These are phyloP conservation scores for Mortierella sp. DNA, from an alignment of 371 early-diverging fungal genomes.

Conservation along the genomic window DNA sequence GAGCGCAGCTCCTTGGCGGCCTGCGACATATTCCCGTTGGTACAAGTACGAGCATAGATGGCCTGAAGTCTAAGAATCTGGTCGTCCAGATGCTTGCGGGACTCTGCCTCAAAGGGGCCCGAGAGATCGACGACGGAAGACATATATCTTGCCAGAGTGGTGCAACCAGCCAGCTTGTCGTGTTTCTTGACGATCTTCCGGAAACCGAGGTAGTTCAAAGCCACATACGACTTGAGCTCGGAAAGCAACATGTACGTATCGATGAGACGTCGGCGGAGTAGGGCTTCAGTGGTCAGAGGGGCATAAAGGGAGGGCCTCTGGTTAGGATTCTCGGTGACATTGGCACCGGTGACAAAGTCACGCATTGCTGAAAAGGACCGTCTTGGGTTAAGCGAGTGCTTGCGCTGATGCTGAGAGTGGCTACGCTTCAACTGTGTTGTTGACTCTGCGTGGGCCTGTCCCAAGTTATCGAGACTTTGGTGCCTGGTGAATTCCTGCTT, in stretches of 20 bases:
- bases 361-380: slow-evolving; percentile 34
- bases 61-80: slow-evolving; percentile 67
- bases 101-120: slow-evolving; percentile 69
- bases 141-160: slow-evolving; percentile 60
- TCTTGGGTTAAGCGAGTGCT: slow-evolving; percentile 6
- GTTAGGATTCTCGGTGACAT: slow-evolving; percentile 28
- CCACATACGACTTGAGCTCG: slow-evolving; percentile 91
- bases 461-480: slow-evolving; percentile 11
- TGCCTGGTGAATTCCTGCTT: not conserved
- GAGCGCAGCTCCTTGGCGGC: slow-evolving; percentile 70
- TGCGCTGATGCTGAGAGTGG: slow-evolving; percentile 20
- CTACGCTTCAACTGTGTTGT: slow-evolving; percentile 6
- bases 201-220: slow-evolving; percentile 96
- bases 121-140: slow-evolving; percentile 68
- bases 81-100: slow-evolving; percentile 58
- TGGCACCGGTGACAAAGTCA: slow-evolving; percentile 31
- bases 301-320: slow-evolving; percentile 38
- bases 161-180: slow-evolving; percentile 84
- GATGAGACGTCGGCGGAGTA: slow-evolving; percentile 46
- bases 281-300: slow-evolving; percentile 44
- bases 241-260: slow-evolving; percentile 62
- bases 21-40: slow-evolving; percentile 58
- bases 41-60: slow-evolving; percentile 73
- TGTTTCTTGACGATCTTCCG: slow-evolving; percentile 96
- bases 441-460: not conserved